Conservation (phyloP, 108 stramenopile species). For the Schizochytrium sp. region DNA sequence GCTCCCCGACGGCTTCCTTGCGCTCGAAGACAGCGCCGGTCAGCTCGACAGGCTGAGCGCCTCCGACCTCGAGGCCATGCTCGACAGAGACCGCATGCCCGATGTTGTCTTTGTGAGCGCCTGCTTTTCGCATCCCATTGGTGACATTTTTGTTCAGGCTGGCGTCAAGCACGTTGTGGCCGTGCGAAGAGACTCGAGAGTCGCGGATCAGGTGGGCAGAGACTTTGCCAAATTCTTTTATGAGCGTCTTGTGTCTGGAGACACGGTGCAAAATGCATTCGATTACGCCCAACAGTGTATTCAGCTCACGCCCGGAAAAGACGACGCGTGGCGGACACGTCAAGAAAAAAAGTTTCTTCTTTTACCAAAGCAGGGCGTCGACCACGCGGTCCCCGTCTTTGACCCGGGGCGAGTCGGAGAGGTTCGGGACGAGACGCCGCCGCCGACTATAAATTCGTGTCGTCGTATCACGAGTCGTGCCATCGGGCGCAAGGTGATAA, state of each 20-base stretch:
- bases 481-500: background rate
- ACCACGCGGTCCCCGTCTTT: background rate
- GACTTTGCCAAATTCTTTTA: background rate
- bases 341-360: background rate
- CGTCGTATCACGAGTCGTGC: background rate
- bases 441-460: background rate
- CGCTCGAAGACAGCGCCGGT: background rate
- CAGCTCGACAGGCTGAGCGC: background rate
- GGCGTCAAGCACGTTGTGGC: conserved; percentile 16
- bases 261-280: background rate
- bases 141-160: background rate
- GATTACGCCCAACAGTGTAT: background rate
- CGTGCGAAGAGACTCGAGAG: background rate
- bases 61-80: background rate
- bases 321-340: background rate
- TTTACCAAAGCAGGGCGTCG: background rate
- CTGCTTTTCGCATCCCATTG: background rate
- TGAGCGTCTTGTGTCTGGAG: background rate
- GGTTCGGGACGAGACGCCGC: background rate
- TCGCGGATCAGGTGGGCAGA: background rate
- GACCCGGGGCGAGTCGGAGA: background rate
- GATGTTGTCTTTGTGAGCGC: background rate
- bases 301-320: background rate
- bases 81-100: background rate
- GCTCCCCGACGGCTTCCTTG: background rate